Evolutionary conservation across 345 rosid genomes (phyloP).

Genomic region (Camelina hispida): DNA sequence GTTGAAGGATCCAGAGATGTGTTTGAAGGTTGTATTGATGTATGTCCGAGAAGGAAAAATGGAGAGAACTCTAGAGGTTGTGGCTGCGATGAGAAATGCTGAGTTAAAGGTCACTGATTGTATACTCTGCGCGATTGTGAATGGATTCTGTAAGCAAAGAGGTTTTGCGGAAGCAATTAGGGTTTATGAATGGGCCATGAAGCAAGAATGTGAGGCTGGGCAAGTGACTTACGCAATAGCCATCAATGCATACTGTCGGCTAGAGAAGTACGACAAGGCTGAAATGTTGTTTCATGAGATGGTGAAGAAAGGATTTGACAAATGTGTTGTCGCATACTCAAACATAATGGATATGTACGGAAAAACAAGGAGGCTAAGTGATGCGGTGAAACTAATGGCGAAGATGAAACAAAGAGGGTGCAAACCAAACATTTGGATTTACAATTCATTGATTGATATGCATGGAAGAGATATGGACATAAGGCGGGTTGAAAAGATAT

Average conservation of each 20-base stretch:
- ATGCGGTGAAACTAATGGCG: conserved; percentile 74
- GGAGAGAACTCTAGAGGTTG: conserved; percentile 68
- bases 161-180: conserved; percentile 60
- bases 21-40: conserved; percentile 73
- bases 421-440: conserved; percentile 79
- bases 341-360: conserved; percentile 84
- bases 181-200: conserved; percentile 59
- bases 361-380: conserved; percentile 61
- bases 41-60: conserved; percentile 61
- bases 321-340: conserved; percentile 81
- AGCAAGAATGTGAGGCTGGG: conserved; percentile 67
- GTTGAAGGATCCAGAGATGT: conserved; percentile 72
- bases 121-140: conserved; percentile 72
- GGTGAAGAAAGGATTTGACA: conserved; percentile 69
- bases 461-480: conserved; percentile 71
- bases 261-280: conserved; percentile 62
- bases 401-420: conserved; percentile 82
- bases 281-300: conserved; percentile 68
- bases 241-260: conserved; percentile 68
- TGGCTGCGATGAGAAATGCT: conserved; percentile 55
- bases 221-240: conserved; percentile 86
- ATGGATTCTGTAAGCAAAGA: conserved; percentile 66
- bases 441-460: conserved; percentile 84
- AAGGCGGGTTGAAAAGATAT: conserved; percentile 75
- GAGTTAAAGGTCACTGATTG: conserved; percentile 71